phyloP scores from a whole-genome alignment of 2,329 filamentous ascomycete species.

The Orbilia ellipsospora region DNA sequence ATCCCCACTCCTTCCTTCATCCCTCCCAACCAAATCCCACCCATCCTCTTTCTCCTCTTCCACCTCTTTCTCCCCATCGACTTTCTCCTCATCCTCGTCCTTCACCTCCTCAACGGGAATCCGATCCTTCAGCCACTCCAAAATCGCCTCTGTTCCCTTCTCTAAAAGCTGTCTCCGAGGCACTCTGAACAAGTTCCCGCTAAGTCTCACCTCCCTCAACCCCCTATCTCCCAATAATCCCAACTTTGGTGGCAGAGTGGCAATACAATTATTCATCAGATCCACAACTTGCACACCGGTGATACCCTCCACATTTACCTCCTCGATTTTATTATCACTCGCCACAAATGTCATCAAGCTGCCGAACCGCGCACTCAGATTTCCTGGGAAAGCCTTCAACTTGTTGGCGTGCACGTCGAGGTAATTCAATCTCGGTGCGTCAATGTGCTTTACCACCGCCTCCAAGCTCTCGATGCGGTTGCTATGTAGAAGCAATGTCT shows the following conservation, averaged over 20 bases:
- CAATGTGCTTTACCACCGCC: constrained; percentile 73
- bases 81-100: constrained; percentile 2
- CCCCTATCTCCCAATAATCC: constrained; percentile 75
- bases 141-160: constrained; percentile 84
- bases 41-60: constrained; percentile 37
- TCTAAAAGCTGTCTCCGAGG: constrained; percentile 85
- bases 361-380: constrained; percentile 75
- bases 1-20: constrained; percentile 21
- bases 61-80: neutral
- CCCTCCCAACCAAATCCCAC: constrained; percentile 47
- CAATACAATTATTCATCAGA: constrained; percentile 85
- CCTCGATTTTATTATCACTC: constrained; percentile 80
- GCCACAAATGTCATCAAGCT: constrained; percentile 76
- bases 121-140: constrained; percentile 64
- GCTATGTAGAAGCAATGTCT: constrained; percentile 78
- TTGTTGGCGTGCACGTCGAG: constrained; percentile 86
- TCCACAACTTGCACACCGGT: constrained; percentile 80
- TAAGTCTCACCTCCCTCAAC: constrained; percentile 78
- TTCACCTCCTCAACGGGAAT: constrained; percentile 52
- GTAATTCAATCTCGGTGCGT: constrained; percentile 79
- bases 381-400: constrained; percentile 74
- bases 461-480: constrained; percentile 79
- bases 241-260: constrained; percentile 80
- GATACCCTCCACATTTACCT: constrained; percentile 78
- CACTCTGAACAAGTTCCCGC: constrained; percentile 87